phyloP scores from a whole-genome alignment of 176 grass and related monocot genomes.

The Carex kokanica region DNA sequence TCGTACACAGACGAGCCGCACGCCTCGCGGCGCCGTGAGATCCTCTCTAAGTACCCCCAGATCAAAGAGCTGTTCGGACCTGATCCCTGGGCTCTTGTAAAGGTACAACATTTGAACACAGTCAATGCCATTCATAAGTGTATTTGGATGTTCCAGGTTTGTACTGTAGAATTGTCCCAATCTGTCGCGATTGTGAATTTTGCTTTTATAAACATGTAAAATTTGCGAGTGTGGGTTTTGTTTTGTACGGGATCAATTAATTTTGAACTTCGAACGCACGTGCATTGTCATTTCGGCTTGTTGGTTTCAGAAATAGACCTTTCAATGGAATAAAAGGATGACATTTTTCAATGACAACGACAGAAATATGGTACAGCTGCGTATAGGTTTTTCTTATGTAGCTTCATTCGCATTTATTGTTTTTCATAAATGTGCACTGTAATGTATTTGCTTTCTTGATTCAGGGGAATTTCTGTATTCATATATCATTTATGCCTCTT shows the following conservation, averaged over 20 bases:
- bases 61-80: conserved; percentile 98
- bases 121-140: background rate
- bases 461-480: background rate
- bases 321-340: background rate
- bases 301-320: background rate
- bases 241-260: background rate
- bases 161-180: background rate
- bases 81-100: conserved; percentile 73
- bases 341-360: conserved; percentile 16
- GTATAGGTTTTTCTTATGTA: background rate
- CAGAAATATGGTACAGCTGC: background rate
- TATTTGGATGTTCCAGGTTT: background rate
- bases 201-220: too few species aligned
- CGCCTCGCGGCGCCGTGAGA: conserved; percentile 78
- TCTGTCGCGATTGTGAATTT: background rate
- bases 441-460: background rate
- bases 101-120: conserved; percentile 39
- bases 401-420: conserved; percentile 6
- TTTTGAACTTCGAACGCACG: background rate
- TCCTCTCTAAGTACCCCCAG: conserved; percentile 84
- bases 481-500: background rate
- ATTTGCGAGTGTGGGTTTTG: too few species aligned
- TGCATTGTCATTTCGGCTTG: background rate
- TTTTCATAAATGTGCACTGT: background rate
- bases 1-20: conserved; percentile 99